Evolutionary conservation across 2,329 filamentous ascomycete species (phyloP), one percentile per base, ranked within the genome.

Genomic region (Aspergillus hortae): DNA sequence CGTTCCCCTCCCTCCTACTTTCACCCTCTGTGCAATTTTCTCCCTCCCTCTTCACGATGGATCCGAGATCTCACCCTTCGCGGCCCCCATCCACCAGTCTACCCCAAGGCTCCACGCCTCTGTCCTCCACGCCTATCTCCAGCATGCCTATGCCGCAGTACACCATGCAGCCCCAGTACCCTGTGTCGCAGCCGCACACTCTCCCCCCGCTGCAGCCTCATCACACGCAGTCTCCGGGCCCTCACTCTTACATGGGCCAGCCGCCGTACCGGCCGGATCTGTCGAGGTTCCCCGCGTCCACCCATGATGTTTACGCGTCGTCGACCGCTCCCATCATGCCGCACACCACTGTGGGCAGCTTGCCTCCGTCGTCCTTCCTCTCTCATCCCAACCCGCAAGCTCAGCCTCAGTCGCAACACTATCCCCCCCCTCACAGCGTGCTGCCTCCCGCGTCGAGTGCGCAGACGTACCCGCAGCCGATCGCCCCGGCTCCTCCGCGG

Each of bases 401-500:
- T 49, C 71, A 73, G 59, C 62, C 60, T 41, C 72, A 74, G 57
- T 67, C 67, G 53, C 70, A 70, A 52, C 68, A 67, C 46, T 74
- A 69, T 48, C 71, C 70, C 51, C 67, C 71, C 27, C 69, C 69
- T 36, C 66, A 68, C 36, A 70, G 61, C 46, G 86, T 88, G 80
- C 80, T 89, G 75, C 81, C 85, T 44, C 84, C 88, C 69, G 74
- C 85, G 21, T 84, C 85, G 10, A 80, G 82, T 44, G 79, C 86
- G 42, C 80, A 85, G 61, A 83, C 84, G 49, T 88, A 90, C 68
- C 87, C 86, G 43, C 87, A 90, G 71, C 84, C 86, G 32, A 89
- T 90, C 65, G 88, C 88, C 41, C 87, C 88, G 14, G 88, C 88
- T 40, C 87, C 87, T 40, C 74, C 74, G 48, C 74, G 74, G 52